Evolutionary conservation across 495 filamentous ascomycete genomes (phyloP), one percentile per base, ranked within the genome.

Genomic region (Penicillium parvum): DNA sequence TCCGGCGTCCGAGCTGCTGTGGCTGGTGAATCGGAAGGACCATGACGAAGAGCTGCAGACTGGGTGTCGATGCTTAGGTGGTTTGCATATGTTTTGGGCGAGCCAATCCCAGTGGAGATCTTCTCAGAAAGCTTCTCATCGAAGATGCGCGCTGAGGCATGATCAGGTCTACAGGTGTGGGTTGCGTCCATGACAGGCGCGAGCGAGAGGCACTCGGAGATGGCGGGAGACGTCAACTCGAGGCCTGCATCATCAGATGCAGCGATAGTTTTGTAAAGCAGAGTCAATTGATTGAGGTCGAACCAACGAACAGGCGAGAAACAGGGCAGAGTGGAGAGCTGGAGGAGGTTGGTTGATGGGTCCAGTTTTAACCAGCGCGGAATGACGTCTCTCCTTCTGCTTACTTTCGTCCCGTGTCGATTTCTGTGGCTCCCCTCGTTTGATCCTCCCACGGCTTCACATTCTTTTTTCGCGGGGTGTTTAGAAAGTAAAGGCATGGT

Each of bases 311-410:
- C n/a, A 30, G 4, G 3, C 28, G 16, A 20, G 28, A 30, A 14
- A 28, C 14, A 16, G 17, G 21, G 32, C 4, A 11, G 7, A 29
- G 16, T 35, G 25, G 41, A 32, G 25, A 23, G 17, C n/a, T n/a
- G n/a, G n/a, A 18, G 22, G 32, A 44, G 33, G n/a, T 17, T 32
- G 25, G 38, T 19, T 17, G 19, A 17, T 22, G 32, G 40, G 21
- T 33, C 40, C 41, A 37, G 32, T 21, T 42, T 40, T 17, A 20
- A 7, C 33, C 20, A 33, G 36, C 29, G 57, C 53, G 50, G 53
- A 61, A 68, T 68, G 64, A 68, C 64, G 64, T 58, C 52, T 47
- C 37, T 16, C 37, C 37, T 23, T 32, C 46, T 47, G 50, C 49
- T 42, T 47, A 38, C 39, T n/a, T n/a, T n/a, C n/a, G n/a, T n/a